Evolutionary conservation across 352 stramenopile genomes (phyloP).

Genomic region (Pythium rishiriense): DNA sequence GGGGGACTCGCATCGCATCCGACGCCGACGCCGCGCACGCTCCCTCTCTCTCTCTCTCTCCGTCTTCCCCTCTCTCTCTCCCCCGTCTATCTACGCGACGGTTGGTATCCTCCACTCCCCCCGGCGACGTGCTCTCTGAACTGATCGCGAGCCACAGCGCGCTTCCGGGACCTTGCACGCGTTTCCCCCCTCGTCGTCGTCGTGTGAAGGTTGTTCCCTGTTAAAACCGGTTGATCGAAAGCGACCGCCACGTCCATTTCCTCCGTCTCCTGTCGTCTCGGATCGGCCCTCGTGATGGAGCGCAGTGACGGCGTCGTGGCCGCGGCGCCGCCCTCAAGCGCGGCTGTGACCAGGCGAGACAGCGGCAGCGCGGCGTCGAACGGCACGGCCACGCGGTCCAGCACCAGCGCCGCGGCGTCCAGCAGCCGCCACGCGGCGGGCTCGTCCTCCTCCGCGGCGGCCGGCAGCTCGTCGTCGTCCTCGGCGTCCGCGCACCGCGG

Average conservation of each 20-base stretch:
- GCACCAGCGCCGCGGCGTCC: conserved; percentile 15
- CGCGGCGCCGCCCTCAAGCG: conserved; percentile 7
- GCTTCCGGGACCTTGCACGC: no score
- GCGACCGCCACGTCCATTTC: conserved; percentile 6
- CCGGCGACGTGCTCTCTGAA: no score
- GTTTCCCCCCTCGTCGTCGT: neutral
- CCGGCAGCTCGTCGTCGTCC: conserved; percentile 11
- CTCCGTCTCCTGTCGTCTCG: neutral
- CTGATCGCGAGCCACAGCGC: no score
- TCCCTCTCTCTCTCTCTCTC: conserved; percentile 8
- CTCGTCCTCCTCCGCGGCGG: conserved; percentile 7
- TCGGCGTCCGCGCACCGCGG: conserved; percentile 19
- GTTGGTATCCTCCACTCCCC: no score
- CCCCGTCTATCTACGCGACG: neutral
- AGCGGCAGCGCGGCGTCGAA: conserved; percentile 24
- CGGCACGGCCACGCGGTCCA: conserved; percentile 10
- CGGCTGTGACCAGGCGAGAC: conserved; percentile 19
- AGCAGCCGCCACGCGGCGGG: conserved; percentile 14
- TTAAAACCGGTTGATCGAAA: conserved; percentile 10
- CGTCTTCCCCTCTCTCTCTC: neutral
- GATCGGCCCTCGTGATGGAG: conserved; percentile 11
- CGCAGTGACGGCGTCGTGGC: conserved; percentile 25
- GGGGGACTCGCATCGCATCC: conserved; percentile 7
- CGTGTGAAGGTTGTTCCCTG: neutral
- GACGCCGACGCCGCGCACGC: neutral